Conservation (phyloP, 345 rosid genomes). For the Crucihimalaya himalaica region DNA sequence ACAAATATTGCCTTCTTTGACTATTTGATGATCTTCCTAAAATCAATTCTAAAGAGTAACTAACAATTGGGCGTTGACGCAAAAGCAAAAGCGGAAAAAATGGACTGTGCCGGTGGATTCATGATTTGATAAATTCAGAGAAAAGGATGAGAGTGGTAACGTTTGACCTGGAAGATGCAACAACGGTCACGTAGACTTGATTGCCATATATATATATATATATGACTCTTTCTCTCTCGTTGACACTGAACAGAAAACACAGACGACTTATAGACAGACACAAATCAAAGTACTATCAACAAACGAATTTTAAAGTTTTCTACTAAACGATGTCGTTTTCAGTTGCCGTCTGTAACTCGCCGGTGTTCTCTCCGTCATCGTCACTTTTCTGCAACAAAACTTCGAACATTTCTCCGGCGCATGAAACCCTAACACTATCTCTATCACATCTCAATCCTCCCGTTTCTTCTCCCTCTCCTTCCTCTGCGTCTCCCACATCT, state of each 20-base stretch:
- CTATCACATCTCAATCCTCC: slow-evolving; percentile 48
- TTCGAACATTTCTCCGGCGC: slow-evolving; percentile 37
- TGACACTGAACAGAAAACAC: background rate
- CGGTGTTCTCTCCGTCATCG: slow-evolving; percentile 74
- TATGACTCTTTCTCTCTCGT: background rate
- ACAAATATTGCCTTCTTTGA: background rate
- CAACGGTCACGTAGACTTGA: background rate
- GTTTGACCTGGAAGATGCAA: slow-evolving; percentile 32
- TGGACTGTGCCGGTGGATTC: slow-evolving; percentile 36
- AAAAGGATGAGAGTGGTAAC: background rate
- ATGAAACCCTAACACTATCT: slow-evolving; percentile 40
- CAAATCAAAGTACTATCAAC: background rate
- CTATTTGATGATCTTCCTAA: background rate
- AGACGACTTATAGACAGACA: background rate
- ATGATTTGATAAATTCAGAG: slow-evolving; percentile 35
- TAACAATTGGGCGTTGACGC: slow-evolving; percentile 13
- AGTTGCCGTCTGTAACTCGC: slow-evolving; percentile 65
- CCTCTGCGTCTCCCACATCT: slow-evolving; percentile 60
- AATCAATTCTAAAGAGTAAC: slow-evolving; percentile 5
- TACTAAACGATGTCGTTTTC: slow-evolving; percentile 57
- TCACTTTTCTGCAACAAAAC: slow-evolving; percentile 59
- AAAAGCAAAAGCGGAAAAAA: background rate
- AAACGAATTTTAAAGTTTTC: background rate
- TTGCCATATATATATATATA: background rate
- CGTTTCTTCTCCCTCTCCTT: slow-evolving; percentile 40